Evolutionary conservation across 768 basidiomycete species (phyloP), one percentile per base, ranked within the genome.

Genomic region (Asterophora parasitica): DNA sequence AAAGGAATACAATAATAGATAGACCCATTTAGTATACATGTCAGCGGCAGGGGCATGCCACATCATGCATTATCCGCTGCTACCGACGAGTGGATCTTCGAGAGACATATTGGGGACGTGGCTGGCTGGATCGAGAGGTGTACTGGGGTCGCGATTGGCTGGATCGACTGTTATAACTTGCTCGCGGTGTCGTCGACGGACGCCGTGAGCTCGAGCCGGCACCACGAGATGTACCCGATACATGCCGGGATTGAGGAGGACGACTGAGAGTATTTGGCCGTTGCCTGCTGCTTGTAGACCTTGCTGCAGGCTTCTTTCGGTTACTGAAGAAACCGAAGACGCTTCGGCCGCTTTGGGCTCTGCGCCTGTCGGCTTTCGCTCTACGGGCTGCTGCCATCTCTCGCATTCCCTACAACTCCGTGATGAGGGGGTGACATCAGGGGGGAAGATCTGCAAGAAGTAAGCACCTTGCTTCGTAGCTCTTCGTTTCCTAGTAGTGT

Each of bases 401-500:
- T 43, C 70, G 71, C 61, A 87, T 86, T 38, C 86, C 86, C 70
- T 79, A 54, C 7, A 46, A 49, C 32, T 34, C 23, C 43, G 16
- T 17, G 33, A 30, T 48, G 52, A 49, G 55, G 43, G n/a, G 52
- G 37, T 12, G 19, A 23, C 30, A 13, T 19, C 17, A 35, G 31
- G 20, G 36, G 20, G 3, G n/a, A 30, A 15, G 33, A 42, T 52
- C 10, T 20, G 19, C n/a, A 51, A 51, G 7, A 42, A 61, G 38
- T 53, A 42, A 61, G 38, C 52, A 76, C 78, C 63, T 67, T 75
- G 44, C 61, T 71, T 52, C 85, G 74, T 39, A 83, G 65, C 15
- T 53, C 58, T 59, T 87, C 84, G 58, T 85, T 72, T 30, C 83
- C 84, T 27, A 74, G 59, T 27, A 88, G 69, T 10, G 85, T 87